These are phyloP conservation scores for Cercophora samala DNA, from an alignment of 495 filamentous ascomycete species.

Conservation along the genomic window DNA sequence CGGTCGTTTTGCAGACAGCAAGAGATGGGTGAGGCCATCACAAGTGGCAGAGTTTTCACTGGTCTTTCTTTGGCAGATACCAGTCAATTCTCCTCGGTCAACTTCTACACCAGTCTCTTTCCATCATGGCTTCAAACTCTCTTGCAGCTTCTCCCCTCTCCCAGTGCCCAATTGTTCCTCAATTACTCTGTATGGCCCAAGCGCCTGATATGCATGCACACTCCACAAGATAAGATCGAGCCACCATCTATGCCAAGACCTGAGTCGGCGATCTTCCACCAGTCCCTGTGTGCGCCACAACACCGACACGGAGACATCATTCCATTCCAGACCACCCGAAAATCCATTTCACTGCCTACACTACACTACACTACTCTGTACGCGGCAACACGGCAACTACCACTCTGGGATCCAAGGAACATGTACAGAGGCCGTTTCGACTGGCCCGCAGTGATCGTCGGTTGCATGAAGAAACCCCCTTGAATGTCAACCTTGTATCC, in stretches of 20 bases:
- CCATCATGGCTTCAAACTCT: background rate
- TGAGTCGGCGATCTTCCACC: slow-evolving; percentile 15
- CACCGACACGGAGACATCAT: background rate
- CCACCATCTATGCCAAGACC: slow-evolving; percentile 10
- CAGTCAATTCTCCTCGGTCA: no score
- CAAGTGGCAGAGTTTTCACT: background rate
- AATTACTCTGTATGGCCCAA: no score
- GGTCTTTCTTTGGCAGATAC: no score
- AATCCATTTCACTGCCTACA: no score
- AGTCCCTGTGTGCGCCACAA: background rate
- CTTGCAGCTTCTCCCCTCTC: background rate
- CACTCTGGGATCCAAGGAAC: background rate
- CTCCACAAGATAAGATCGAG: background rate
- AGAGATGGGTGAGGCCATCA: slow-evolving; percentile 5
- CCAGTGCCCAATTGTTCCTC: background rate
- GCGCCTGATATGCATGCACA: background rate
- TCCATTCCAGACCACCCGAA: background rate
- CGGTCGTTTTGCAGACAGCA: slow-evolving; percentile 2
- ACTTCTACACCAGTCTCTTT: no score
- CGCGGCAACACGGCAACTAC: no score
- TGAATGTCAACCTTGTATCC: slow-evolving; percentile 8
- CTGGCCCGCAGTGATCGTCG: slow-evolving; percentile 6
- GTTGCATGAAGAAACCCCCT: slow-evolving; percentile 22
- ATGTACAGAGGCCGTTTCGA: background rate
- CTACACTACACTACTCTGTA: no score